phyloP scores from a whole-genome alignment of 371 early-diverging fungal species.

The Mucor indicus region DNA sequence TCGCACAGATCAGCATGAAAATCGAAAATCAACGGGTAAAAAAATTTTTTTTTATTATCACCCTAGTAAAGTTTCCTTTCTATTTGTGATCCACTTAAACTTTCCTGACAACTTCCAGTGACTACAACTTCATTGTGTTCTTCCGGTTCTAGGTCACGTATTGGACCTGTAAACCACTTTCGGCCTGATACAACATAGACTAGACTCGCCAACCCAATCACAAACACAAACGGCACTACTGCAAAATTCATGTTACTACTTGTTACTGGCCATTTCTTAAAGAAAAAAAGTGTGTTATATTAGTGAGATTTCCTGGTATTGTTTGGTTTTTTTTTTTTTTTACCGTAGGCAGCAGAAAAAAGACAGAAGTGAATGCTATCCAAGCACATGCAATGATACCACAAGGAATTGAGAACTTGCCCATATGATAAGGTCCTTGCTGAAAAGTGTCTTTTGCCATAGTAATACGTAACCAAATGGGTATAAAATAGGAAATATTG shows the following conservation, averaged over 20 bases:
- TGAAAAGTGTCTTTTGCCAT: conserved; percentile 41
- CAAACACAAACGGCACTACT: conserved; percentile 29
- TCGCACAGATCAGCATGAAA: too few species aligned
- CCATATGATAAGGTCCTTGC: conserved; percentile 19
- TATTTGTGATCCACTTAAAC: too few species aligned
- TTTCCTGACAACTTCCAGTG: too few species aligned
- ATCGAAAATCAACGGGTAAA: too few species aligned
- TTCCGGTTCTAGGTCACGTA: conserved; percentile 24
- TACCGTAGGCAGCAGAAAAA: conserved; percentile 58
- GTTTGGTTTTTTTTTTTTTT: too few species aligned
- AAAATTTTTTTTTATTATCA: too few species aligned
- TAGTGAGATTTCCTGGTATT: too few species aligned
- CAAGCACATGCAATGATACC: conserved; percentile 44
- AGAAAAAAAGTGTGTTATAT: not conserved
- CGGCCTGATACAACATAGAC: conserved; percentile 51
- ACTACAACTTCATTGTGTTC: too few species aligned
- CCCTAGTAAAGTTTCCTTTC: too few species aligned
- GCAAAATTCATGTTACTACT: conserved; percentile 61
- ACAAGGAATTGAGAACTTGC: conserved; percentile 16
- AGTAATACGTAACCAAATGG: conserved; percentile 50
- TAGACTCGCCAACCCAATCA: conserved; percentile 41
- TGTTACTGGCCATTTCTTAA: conserved; percentile 49
- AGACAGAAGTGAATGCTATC: conserved; percentile 55
- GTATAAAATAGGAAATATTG: conserved; percentile 68
- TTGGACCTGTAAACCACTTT: conserved; percentile 61